Evolutionary conservation across 1,139 yeast species (phyloP).

Genomic region (Yamadazyma diospyri): DNA sequence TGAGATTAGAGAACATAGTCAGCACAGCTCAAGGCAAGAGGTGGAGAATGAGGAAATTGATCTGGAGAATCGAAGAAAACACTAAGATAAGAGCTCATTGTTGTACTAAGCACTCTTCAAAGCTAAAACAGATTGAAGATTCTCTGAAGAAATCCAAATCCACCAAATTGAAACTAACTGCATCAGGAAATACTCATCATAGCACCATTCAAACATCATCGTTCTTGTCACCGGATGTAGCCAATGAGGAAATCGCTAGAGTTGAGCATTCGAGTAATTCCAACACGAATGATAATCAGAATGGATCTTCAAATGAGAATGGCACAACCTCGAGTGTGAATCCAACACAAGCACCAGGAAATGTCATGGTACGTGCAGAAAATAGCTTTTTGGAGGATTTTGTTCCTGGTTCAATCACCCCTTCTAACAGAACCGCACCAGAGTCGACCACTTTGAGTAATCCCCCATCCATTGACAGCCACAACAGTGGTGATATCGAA

Average conservation of each 20-base stretch:
- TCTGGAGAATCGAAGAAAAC: slow-evolving; percentile 89
- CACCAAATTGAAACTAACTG: slow-evolving; percentile 8
- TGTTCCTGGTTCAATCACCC: slow-evolving; percentile 5
- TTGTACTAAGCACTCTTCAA: slow-evolving; percentile 53
- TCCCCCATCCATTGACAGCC: too few species aligned
- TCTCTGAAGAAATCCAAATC: slow-evolving; percentile 27
- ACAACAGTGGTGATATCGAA: background rate
- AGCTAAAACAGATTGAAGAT: slow-evolving; percentile 46
- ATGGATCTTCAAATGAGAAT: slow-evolving; percentile 1
- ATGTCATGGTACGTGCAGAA: slow-evolving; percentile 17
- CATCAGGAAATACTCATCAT: slow-evolving; percentile 29
- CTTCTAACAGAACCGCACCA: background rate
- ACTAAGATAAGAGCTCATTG: slow-evolving; percentile 56
- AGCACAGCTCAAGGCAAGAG: slow-evolving; percentile 51
- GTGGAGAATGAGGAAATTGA: slow-evolving; percentile 89
- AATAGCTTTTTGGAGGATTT: slow-evolving; percentile 33
- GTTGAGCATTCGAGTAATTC: too few species aligned
- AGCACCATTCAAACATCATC: slow-evolving; percentile 36
- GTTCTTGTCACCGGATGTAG: slow-evolving; percentile 16
- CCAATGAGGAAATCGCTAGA: slow-evolving; percentile 7
- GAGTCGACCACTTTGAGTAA: background rate
- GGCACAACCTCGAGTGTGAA: slow-evolving; percentile 12
- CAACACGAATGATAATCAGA: slow-evolving; percentile 1
- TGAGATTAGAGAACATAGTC: slow-evolving; percentile 76
- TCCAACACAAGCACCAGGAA: slow-evolving; percentile 16